A percentile compares a stretch with the other conserved stretches of the same genome.
Evolutionary conservation across 208 protist species (phyloP).

Genomic region (Herpetomonas muscarum): DNA sequence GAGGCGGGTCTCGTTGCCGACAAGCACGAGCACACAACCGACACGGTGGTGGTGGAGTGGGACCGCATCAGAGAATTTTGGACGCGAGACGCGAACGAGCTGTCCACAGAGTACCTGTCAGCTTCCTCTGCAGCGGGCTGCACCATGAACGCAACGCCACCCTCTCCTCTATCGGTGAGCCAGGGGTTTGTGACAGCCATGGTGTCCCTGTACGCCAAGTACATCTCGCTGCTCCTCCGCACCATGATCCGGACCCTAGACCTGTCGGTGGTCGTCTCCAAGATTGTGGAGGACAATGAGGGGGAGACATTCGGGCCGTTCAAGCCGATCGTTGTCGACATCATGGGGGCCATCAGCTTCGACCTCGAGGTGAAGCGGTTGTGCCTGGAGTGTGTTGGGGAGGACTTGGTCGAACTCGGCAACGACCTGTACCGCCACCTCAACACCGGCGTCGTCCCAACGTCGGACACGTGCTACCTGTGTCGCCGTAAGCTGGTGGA

Average conservation of each 20-base stretch:
- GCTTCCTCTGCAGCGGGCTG: too few species aligned
- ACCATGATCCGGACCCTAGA: constrained; percentile 53
- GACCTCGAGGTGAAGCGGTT: constrained; percentile 47
- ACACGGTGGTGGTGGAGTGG: background rate
- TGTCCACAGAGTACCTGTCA: too few species aligned
- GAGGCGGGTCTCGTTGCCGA: background rate
- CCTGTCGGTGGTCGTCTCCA: constrained; percentile 38
- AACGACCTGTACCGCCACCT: constrained; percentile 32
- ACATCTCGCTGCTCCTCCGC: constrained; percentile 37
- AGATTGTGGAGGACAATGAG: constrained; percentile 49
- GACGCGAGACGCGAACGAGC: constrained; percentile 2
- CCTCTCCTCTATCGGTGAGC: background rate
- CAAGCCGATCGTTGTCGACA: constrained; percentile 55
- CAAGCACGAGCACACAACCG: too few species aligned
- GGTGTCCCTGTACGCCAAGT: constrained; percentile 50
- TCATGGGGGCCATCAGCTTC: constrained; percentile 53
- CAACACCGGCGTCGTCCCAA: constrained; percentile 41
- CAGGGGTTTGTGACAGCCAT: constrained; percentile 13
- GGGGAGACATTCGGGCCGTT: constrained; percentile 50
- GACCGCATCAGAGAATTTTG: constrained; percentile 1
- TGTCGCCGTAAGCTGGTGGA: constrained; percentile 34
- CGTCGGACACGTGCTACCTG: constrained; percentile 54
- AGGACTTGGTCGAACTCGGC: constrained; percentile 42
- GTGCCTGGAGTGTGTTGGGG: constrained; percentile 40
- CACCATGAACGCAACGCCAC: constrained; percentile 4